Evolutionary conservation across 768 basidiomycete species (phyloP).

Genomic region (Sporobolomyces phaffii): DNA sequence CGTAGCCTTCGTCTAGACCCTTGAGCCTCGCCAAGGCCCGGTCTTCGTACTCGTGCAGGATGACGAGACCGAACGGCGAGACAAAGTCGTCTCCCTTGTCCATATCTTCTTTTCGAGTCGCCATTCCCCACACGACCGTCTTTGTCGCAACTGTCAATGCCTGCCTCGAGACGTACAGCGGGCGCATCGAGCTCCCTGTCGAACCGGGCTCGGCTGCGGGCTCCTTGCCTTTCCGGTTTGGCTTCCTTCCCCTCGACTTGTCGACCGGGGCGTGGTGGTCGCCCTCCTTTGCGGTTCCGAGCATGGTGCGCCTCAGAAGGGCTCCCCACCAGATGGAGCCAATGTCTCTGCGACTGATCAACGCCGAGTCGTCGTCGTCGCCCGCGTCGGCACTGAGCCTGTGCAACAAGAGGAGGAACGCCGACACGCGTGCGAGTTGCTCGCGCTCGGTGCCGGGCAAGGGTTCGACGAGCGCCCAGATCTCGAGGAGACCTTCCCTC

Average conservation of each 20-base stretch:
- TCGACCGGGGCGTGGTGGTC: not conserved
- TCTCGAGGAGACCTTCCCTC: slow-evolving; percentile 30
- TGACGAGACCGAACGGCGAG: slow-evolving; percentile 16
- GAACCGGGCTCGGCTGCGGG: not conserved
- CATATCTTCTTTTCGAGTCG: not conserved
- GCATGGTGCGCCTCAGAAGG: slow-evolving; percentile 22
- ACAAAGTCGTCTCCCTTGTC: slow-evolving; percentile 12
- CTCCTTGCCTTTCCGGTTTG: slow-evolving; percentile 10
- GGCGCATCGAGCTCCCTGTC: slow-evolving; percentile 17
- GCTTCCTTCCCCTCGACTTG: not conserved
- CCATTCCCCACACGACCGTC: slow-evolving; percentile 37
- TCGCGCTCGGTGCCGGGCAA: slow-evolving; percentile 32
- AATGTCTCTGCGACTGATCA: slow-evolving; percentile 24
- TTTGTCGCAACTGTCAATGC: slow-evolving; percentile 18
- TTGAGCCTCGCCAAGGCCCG: slow-evolving; percentile 21
- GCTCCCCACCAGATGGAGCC: slow-evolving; percentile 32
- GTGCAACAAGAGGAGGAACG: slow-evolving; percentile 28
- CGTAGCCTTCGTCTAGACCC: slow-evolving; percentile 30
- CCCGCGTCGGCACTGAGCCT: slow-evolving; percentile 27
- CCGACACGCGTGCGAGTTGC: slow-evolving; percentile 23
- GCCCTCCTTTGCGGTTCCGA: slow-evolving; percentile 31
- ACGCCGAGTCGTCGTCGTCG: slow-evolving; percentile 35
- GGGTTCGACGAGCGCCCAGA: slow-evolving; percentile 28
- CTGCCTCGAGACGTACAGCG: slow-evolving; percentile 28
- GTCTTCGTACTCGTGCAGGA: slow-evolving; percentile 31